Conservation (phyloP, 768 basidiomycete species). For the Pleurotus giganteus region DNA sequence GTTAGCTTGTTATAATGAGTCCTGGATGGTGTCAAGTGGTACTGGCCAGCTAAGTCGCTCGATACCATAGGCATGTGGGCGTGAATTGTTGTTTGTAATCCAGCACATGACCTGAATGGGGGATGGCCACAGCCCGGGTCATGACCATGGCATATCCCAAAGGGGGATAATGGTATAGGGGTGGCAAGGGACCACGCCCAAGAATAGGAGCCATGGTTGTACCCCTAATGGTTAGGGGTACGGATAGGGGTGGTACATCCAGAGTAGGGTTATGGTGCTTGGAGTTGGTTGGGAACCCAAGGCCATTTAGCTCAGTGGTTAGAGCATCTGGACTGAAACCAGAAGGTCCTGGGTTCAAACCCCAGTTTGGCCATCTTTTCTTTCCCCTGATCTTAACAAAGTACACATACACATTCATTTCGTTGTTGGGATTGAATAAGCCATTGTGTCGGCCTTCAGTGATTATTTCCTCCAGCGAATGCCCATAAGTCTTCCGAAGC, state of each 20-base stretch:
- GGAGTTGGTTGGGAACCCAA: too few relatives aligned
- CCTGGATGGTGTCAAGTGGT: constrained; percentile 15
- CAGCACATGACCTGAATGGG: constrained; percentile 22
- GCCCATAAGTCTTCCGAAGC: constrained; percentile 18
- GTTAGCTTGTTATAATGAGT: not conserved
- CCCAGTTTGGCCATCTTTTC: constrained; percentile 19
- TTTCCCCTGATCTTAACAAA: not conserved
- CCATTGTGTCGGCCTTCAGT: constrained; percentile 16
- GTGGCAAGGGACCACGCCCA: too few relatives aligned
- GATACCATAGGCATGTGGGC: constrained; percentile 11
- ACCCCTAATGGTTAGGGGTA: too few relatives aligned
- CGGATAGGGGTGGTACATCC: too few relatives aligned
- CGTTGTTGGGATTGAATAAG: constrained; percentile 15
- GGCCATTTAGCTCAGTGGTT: too few relatives aligned
- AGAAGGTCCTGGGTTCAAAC: constrained; percentile 26
- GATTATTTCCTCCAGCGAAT: constrained; percentile 19
- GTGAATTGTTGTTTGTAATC: constrained; percentile 17
- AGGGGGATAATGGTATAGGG: too few relatives aligned
- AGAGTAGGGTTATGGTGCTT: too few relatives aligned
- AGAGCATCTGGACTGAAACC: constrained; percentile 19
- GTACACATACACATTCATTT: constrained; percentile 16
- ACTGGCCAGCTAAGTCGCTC: constrained; percentile 15
- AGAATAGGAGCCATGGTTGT: too few relatives aligned
- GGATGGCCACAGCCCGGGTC: constrained; percentile 24
- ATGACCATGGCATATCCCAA: too few relatives aligned